Conservation (phyloP, 179 eudicot species). For the Monotropa hypopitys region DNA sequence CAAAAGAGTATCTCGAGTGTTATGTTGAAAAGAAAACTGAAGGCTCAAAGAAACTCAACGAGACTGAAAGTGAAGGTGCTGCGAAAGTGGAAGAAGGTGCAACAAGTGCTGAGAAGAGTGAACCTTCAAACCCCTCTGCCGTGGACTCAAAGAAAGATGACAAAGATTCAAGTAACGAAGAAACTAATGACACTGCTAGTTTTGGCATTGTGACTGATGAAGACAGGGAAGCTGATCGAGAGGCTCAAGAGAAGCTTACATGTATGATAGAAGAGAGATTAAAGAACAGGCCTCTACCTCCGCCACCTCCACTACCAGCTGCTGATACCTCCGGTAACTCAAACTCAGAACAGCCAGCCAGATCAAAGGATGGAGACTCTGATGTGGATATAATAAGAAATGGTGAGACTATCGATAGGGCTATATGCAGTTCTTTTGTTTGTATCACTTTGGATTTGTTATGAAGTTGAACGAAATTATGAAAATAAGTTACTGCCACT, state of each 20-base stretch:
- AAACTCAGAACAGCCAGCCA: constrained; percentile 49
- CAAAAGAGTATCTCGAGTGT: constrained; percentile 57
- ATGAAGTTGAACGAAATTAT: background rate
- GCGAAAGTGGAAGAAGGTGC: constrained; percentile 42
- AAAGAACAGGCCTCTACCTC: constrained; percentile 68
- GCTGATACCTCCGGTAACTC: constrained; percentile 34
- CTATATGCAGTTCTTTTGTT: background rate
- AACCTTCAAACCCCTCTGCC: constrained; percentile 31
- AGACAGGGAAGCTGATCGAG: constrained; percentile 66
- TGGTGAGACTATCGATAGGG: constrained; percentile 32
- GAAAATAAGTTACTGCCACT: background rate
- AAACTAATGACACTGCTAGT: constrained; percentile 32
- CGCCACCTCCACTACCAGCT: constrained; percentile 46
- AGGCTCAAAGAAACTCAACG: constrained; percentile 28
- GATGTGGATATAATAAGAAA: constrained; percentile 41
- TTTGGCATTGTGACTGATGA: constrained; percentile 83
- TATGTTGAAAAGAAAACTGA: constrained; percentile 70
- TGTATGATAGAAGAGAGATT: constrained; percentile 70
- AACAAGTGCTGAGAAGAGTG: constrained; percentile 32
- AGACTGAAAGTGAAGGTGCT: constrained; percentile 34
- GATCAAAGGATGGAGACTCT: constrained; percentile 63
- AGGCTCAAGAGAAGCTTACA: constrained; percentile 57
- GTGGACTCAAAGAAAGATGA: constrained; percentile 53
- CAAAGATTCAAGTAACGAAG: constrained; percentile 38
- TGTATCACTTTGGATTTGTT: background rate